These are phyloP conservation scores for Dipteronia sinensis DNA, from an alignment of 345 rosid genomes.

Conservation along the genomic window DNA sequence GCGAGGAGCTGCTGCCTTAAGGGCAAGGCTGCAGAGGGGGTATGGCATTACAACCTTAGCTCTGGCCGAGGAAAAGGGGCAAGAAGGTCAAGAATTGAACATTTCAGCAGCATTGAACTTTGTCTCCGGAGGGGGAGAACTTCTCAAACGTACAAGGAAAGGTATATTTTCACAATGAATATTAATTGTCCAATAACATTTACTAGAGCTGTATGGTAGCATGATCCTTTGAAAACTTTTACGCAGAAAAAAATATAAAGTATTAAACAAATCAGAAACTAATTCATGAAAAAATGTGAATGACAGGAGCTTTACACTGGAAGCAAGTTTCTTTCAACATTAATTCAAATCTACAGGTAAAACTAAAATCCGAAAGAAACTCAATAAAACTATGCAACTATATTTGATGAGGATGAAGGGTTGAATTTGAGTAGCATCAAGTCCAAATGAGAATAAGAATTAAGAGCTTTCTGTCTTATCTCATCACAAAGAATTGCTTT, in stretches of 20 bases:
- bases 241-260: not conserved
- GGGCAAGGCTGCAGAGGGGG: constrained; percentile 73
- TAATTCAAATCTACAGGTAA: constrained; percentile 81
- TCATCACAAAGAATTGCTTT: not conserved
- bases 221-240: not conserved
- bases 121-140: constrained; percentile 80
- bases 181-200: too few species aligned
- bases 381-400: constrained; percentile 1
- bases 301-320: constrained; percentile 89
- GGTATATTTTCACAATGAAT: constrained; percentile 43
- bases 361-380: constrained; percentile 27
- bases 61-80: constrained; percentile 50
- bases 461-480: not conserved
- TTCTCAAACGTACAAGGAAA: constrained; percentile 92
- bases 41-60: constrained; percentile 42
- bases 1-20: constrained; percentile 73
- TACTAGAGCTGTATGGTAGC: not conserved
- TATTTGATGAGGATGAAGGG: not conserved
- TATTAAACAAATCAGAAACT: constrained; percentile 9
- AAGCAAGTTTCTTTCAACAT: constrained; percentile 83
- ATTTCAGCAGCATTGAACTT: constrained; percentile 59
- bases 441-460: not conserved
- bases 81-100: constrained; percentile 46
- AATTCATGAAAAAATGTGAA: constrained; percentile 16
- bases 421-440: not conserved